These are phyloP conservation scores for Pestalotiopsis sp. DNA, from an alignment of 2,329 filamentous ascomycete species.

Conservation along the genomic window DNA sequence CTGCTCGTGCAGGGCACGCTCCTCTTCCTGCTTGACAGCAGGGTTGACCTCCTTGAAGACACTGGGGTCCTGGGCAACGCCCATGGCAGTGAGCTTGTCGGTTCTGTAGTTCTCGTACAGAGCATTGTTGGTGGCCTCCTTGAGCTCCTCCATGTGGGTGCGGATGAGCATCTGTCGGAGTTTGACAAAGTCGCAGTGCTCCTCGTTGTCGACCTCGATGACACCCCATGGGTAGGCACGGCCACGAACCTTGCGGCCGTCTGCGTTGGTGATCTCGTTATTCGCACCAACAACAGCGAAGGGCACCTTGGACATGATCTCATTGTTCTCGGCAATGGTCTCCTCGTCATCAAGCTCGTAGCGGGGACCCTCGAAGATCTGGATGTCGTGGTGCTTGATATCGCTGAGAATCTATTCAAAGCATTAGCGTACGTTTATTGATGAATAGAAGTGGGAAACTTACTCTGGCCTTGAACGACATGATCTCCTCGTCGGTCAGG, in stretches of 20 bases:
- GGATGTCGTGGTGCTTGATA: slow-evolving; percentile 95
- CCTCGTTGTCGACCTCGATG: slow-evolving; percentile 99
- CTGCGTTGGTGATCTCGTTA: slow-evolving; percentile 85
- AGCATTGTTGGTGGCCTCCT: slow-evolving; percentile 99
- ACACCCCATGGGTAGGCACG: slow-evolving; percentile 98
- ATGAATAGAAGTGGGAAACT: slow-evolving; percentile 40
- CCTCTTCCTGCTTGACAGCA: slow-evolving; percentile 99
- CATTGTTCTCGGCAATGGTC: slow-evolving; percentile 99
- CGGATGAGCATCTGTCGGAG: slow-evolving; percentile 99
- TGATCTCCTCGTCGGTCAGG: slow-evolving; percentile 94
- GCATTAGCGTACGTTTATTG: slow-evolving; percentile 12
- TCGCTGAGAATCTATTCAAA: slow-evolving; percentile 82
- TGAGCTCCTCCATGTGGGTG: slow-evolving; percentile 99
- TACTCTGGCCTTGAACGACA: slow-evolving; percentile 94
- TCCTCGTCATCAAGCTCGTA: slow-evolving; percentile 99
- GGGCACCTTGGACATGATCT: slow-evolving; percentile 99
- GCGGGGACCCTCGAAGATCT: slow-evolving; percentile 97
- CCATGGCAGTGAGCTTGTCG: slow-evolving; percentile 98
- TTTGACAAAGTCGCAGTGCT: slow-evolving; percentile 99
- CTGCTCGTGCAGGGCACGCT: slow-evolving; percentile 96
- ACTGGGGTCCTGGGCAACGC: slow-evolving; percentile 95
- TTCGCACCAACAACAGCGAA: slow-evolving; percentile 98
- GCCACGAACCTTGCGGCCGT: slow-evolving; percentile 94
- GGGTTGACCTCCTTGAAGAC: slow-evolving; percentile 99
- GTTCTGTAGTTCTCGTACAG: slow-evolving; percentile 99